Evolutionary conservation across 768 basidiomycete genomes (phyloP).

Genomic region (Lactarius deliciosus): DNA sequence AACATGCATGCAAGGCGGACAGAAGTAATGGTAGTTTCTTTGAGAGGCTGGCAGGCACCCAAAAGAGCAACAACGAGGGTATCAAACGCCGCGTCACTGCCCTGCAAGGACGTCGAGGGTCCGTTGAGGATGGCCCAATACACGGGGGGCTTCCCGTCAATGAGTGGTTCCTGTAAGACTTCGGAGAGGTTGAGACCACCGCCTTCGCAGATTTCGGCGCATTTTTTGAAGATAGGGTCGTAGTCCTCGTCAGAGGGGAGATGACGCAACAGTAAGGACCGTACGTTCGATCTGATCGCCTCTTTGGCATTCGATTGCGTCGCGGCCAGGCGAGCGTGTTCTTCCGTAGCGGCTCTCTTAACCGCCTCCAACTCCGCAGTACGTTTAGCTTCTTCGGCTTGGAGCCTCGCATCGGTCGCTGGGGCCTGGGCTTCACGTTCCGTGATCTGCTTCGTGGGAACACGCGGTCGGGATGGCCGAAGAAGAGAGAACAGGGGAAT

Average conservation of each 20-base stretch:
- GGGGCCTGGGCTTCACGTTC: too few relatives aligned
- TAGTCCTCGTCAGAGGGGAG: constrained; percentile 36
- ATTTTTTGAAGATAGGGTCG: constrained; percentile 53
- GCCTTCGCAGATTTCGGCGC: constrained; percentile 54
- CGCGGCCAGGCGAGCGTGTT: background rate
- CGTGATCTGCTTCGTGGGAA: background rate
- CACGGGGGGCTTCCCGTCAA: constrained; percentile 63
- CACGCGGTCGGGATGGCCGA: background rate
- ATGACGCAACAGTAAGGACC: constrained; percentile 38
- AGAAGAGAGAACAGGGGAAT: background rate
- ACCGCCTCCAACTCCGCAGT: constrained; percentile 1
- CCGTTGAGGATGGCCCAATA: constrained; percentile 72
- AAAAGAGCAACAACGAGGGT: constrained; percentile 53
- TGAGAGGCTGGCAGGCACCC: constrained; percentile 42
- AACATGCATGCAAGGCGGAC: constrained; percentile 65
- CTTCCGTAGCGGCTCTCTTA: constrained; percentile 1
- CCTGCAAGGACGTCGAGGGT: constrained; percentile 33
- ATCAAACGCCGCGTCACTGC: constrained; percentile 22
- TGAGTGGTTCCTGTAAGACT: constrained; percentile 58
- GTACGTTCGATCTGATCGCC: constrained; percentile 9
- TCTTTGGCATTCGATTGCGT: constrained; percentile 4
- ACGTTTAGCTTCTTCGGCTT: background rate
- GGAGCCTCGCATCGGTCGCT: background rate
- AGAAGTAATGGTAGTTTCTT: constrained; percentile 38
- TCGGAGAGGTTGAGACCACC: constrained; percentile 50